Evolutionary conservation across 805 yeast species (phyloP).

Genomic region (Starmera quercuum): DNA sequence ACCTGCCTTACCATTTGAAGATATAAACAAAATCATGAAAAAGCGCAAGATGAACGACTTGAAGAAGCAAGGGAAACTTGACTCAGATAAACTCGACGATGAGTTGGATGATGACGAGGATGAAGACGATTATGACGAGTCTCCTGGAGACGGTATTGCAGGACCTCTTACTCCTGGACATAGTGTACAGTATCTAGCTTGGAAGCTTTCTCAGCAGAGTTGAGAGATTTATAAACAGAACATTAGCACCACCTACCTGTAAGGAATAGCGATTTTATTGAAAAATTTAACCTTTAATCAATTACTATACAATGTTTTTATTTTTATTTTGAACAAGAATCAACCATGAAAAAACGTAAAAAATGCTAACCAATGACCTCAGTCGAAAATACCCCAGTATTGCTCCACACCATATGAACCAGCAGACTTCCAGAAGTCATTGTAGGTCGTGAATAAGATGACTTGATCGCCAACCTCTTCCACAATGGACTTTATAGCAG

Average conservation of each 20-base stretch:
- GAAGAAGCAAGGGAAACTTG: constrained; percentile 14
- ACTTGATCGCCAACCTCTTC: constrained; percentile 39
- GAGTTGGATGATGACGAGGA: constrained; percentile 14
- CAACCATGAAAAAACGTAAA: too few species aligned
- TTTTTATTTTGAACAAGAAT: too few species aligned
- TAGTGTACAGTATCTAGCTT: constrained; percentile 65
- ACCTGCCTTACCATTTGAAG: constrained; percentile 6
- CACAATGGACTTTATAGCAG: constrained; percentile 44
- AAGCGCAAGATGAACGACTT: constrained; percentile 14
- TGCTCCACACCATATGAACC: constrained; percentile 54
- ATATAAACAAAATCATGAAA: constrained; percentile 8
- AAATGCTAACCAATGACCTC: too few species aligned
- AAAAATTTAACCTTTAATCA: too few species aligned
- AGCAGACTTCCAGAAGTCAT: constrained; percentile 56
- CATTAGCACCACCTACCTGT: too few species aligned
- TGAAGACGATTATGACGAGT: constrained; percentile 16
- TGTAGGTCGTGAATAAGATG: constrained; percentile 51
- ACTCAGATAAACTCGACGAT: constrained; percentile 3
- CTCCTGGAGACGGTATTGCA: constrained; percentile 20
- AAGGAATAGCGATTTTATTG: too few species aligned
- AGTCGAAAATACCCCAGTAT: constrained; percentile 36
- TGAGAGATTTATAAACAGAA: neutral
- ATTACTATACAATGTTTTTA: too few species aligned
- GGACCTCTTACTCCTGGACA: constrained; percentile 49
- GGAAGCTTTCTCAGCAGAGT: constrained; percentile 26